Conservation (phyloP, 192 early-diverging fungal genomes). For the Phycomyces nitens region DNA sequence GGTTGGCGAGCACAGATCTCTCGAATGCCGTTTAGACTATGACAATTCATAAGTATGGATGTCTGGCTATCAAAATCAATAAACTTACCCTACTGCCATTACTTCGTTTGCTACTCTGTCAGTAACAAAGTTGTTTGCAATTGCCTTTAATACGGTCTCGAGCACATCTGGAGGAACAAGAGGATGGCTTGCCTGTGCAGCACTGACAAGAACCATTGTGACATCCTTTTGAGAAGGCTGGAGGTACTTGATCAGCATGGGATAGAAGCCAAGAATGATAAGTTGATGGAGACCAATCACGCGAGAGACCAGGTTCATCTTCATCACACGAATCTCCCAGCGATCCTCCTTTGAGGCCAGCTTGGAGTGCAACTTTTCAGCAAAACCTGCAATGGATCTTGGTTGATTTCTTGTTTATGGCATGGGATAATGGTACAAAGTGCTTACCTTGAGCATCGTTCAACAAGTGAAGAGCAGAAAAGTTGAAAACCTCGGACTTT, state of each 20-base stretch:
- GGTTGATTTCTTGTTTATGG: not conserved
- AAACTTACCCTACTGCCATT: conserved; percentile 83
- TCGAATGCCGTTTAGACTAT: conserved; percentile 70
- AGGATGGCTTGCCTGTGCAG: conserved; percentile 89
- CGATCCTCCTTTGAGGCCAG: conserved; percentile 74
- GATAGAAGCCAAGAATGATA: conserved; percentile 85
- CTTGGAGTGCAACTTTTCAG: conserved; percentile 90
- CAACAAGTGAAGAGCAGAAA: conserved; percentile 90
- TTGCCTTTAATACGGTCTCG: conserved; percentile 80
- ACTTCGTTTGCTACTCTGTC: conserved; percentile 90
- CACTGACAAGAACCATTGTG: conserved; percentile 83
- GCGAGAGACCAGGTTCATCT: conserved; percentile 93
- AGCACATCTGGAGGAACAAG: conserved; percentile 93
- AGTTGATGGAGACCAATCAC: conserved; percentile 96
- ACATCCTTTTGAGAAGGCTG: conserved; percentile 95
- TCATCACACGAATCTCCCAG: conserved; percentile 86
- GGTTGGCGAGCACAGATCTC: conserved; percentile 87
- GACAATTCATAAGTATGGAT: not conserved
- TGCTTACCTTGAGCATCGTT: conserved; percentile 90
- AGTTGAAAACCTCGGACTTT: conserved; percentile 77
- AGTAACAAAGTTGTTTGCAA: conserved; percentile 96
- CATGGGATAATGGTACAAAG: conserved; percentile 6
- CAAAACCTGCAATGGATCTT: conserved; percentile 55
- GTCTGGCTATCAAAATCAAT: no score
- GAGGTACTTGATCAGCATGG: conserved; percentile 90